These are phyloP conservation scores for Emergomyces orientalis DNA, from an alignment of 2,329 filamentous ascomycete species.

Conservation along the genomic window DNA sequence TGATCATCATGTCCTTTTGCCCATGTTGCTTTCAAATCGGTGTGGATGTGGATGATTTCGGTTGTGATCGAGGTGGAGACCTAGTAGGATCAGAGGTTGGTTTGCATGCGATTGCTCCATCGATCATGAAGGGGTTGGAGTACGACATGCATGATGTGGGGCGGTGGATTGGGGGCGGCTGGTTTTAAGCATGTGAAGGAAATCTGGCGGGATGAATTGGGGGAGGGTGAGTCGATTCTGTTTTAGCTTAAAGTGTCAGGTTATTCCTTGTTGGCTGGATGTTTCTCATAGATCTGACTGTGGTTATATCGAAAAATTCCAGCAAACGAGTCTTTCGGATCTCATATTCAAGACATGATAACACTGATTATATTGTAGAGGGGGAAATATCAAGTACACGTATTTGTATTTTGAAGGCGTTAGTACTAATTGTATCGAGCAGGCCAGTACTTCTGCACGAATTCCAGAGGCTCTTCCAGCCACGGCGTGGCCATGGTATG, in stretches of 20 bases:
- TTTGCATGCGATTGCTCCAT: not conserved
- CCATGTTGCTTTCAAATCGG: constrained; percentile 3
- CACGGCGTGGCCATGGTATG: not conserved
- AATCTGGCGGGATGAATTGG: not conserved
- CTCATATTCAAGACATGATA: not conserved
- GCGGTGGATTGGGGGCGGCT: not conserved
- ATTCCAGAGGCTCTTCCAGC: not conserved
- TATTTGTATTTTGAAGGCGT: not conserved
- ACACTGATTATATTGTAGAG: not conserved
- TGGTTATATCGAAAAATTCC: not conserved
- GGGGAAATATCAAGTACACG: not conserved
- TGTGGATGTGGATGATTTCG: not conserved
- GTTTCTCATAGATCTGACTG: no score
- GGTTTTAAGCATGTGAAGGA: not conserved
- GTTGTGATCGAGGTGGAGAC: not conserved
- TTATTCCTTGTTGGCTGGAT: not conserved
- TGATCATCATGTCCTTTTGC: constrained; percentile 13
- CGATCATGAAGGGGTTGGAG: not conserved
- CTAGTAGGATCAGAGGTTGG: not conserved
- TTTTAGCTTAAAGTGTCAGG: not conserved
- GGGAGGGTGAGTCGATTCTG: not conserved
- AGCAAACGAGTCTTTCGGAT: not conserved
- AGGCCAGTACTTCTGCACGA: not conserved
- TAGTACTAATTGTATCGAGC: not conserved
- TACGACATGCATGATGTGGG: not conserved